Evolutionary conservation across 2,329 filamentous ascomycete species (phyloP).

Genomic region (Ascochyta lentis): DNA sequence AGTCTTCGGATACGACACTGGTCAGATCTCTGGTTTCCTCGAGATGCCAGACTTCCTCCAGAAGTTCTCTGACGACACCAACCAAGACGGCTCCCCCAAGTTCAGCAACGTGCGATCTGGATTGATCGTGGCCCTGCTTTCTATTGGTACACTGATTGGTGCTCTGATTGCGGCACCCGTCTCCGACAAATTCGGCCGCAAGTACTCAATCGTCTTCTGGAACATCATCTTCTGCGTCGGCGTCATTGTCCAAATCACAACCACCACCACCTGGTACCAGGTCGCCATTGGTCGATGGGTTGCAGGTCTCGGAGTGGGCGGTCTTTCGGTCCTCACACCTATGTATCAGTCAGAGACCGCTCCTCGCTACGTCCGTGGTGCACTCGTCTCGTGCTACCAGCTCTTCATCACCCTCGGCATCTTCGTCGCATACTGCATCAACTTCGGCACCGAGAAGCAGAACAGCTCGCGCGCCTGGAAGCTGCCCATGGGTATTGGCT

Average conservation of each 20-base stretch:
- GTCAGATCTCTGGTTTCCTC: constrained; percentile 47
- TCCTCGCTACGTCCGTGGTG: constrained; percentile 68
- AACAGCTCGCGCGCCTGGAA: constrained; percentile 64
- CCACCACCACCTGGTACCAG: constrained; percentile 65
- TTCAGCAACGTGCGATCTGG: constrained; percentile 45
- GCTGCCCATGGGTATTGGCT: constrained; percentile 67
- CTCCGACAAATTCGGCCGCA: constrained; percentile 67
- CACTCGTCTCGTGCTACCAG: constrained; percentile 70
- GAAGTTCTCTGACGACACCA: constrained; percentile 36
- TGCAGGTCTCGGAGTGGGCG: constrained; percentile 71
- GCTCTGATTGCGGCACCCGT: constrained; percentile 65
- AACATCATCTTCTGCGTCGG: constrained; percentile 69
- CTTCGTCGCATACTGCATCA: constrained; percentile 59
- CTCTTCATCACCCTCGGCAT: constrained; percentile 74
- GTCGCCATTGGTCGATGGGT: constrained; percentile 69
- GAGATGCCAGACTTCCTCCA: constrained; percentile 46
- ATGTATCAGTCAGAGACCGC: constrained; percentile 73
- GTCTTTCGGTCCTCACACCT: constrained; percentile 63
- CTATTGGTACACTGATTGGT: constrained; percentile 77
- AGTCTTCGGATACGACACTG: constrained; percentile 45
- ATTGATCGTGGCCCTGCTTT: constrained; percentile 57
- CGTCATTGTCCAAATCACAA: constrained; percentile 70
- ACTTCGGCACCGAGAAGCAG: constrained; percentile 65
- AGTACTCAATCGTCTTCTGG: constrained; percentile 66
- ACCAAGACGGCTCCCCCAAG: constrained; percentile 26